Conservation (phyloP, 306 rosid genomes). For the Argentina anserina region DNA sequence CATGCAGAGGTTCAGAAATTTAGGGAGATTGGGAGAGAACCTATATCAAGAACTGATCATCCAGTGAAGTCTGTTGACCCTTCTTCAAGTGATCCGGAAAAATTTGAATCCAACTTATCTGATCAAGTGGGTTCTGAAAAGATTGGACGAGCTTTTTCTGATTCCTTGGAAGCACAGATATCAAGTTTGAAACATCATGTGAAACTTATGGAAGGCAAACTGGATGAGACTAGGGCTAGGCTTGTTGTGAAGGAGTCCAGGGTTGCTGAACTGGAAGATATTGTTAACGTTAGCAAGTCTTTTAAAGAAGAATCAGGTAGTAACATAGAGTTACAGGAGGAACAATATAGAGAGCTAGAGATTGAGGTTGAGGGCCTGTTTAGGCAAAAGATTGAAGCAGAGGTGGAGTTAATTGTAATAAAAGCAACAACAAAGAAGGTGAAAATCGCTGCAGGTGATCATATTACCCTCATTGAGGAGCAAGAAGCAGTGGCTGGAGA, state of each 20-base stretch:
- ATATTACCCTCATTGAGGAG: slow-evolving; percentile 39
- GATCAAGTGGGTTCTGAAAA: slow-evolving; percentile 43
- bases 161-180: slow-evolving; percentile 50
- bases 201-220: slow-evolving; percentile 44
- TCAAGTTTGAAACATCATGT: slow-evolving; percentile 52
- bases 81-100: slow-evolving; percentile 31
- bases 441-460: slow-evolving; percentile 37
- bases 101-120: slow-evolving; percentile 31
- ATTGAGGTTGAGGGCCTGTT: slow-evolving; percentile 46
- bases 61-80: slow-evolving; percentile 43
- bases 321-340: slow-evolving; percentile 33
- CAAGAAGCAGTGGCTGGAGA: slow-evolving; percentile 46
- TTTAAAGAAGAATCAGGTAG: slow-evolving; percentile 44
- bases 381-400: slow-evolving; percentile 66
- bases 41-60: slow-evolving; percentile 32
- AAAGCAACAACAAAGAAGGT: slow-evolving; percentile 36
- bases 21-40: slow-evolving; percentile 52
- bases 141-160: slow-evolving; percentile 34
- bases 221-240: slow-evolving; percentile 43
- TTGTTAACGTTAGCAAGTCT: slow-evolving; percentile 36
- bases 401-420: slow-evolving; percentile 57
- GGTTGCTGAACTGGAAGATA: slow-evolving; percentile 64
- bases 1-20: slow-evolving; percentile 73
- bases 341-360: slow-evolving; percentile 36
- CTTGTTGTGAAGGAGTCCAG: slow-evolving; percentile 50